phyloP scores from a whole-genome alignment of 2,329 filamentous ascomycete species.

The Lachnellula cervina region DNA sequence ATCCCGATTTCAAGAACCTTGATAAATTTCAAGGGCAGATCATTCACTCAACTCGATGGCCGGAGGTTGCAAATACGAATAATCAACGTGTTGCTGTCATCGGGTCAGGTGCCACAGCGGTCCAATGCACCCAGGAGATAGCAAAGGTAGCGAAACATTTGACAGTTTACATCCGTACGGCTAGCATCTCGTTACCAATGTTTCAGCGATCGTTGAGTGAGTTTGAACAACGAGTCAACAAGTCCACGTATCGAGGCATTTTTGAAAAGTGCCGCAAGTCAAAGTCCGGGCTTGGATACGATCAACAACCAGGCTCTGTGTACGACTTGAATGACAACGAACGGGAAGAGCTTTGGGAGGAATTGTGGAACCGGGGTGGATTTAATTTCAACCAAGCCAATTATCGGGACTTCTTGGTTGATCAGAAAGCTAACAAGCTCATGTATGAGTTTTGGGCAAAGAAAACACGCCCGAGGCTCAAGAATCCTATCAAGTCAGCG shows the following conservation, averaged over 20 bases:
- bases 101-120: conserved; percentile 36
- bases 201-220: too few relatives aligned
- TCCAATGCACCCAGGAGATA: conserved; percentile 26
- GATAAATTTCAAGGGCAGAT: conserved; percentile 25
- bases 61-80: conserved; percentile 7
- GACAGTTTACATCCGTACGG: conserved; percentile 30
- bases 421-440: conserved; percentile 45
- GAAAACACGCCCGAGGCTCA: conserved; percentile 38
- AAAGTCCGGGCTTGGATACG: neutral
- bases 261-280: too few relatives aligned
- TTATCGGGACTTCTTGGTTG: conserved; percentile 49
- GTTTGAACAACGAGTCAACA: too few relatives aligned
- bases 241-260: too few relatives aligned
- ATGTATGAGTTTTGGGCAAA: conserved; percentile 23
- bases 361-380: conserved; percentile 30
- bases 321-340: neutral
- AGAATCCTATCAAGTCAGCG: conserved; percentile 25
- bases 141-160: conserved; percentile 33
- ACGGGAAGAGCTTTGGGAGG: conserved; percentile 44
- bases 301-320: neutral
- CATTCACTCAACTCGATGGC: neutral
- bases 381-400: conserved; percentile 36
- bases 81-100: conserved; percentile 44
- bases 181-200: too few relatives aligned
- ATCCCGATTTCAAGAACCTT: conserved; percentile 22